Base-by-base conservation (phyloP, 495 filamentous ascomycete species). In the Trypethelium eluteriae region DNA sequence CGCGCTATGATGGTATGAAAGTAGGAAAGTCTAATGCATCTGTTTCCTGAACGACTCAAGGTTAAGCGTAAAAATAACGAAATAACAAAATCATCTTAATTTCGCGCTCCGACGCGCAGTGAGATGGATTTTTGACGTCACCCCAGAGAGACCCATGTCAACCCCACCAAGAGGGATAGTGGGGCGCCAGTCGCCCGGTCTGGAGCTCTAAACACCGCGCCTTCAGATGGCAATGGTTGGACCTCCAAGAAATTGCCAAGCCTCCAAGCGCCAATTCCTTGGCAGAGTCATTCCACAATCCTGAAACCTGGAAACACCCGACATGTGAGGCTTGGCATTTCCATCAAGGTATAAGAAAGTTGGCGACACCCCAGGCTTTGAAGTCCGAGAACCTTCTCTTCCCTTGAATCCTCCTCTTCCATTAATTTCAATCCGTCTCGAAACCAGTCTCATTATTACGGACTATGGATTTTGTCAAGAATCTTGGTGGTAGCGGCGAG, bases 381-480 rank as follows among this genome's bases (percentile, higher is more conserved):
- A 25, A 25, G 0, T 25, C 25, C 25, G 25, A 46, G 14, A 46
- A 16, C 1, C 1, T 7, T 16, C 41, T 16, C 49, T 53, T 53
- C 49, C 49, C n/a, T 44, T 44, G 1, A 25, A 46, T 0, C 1
- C 41, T 16, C 49, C 2, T 2, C 49, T n/a, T 25, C 14, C 1
- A 44, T 0, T 44, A 0, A 44, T 44, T 0, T 14, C 41, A 44
- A 1, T 14, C 14, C 1, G 41, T 44, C 14, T 1, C 41, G 7
- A 44, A 0, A 53, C 11, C 49, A 14, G 14, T 6, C 14, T 14
- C 14, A 14, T 14, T 46, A 5, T 2, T 6, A 18, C 4, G n/a
- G 41, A 71, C n/a, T 69, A 77, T 78, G 75, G 73, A 78, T 63
- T 77, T 72, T 68, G 66, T 77, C 67, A 78, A 77, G 63, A 74